These are phyloP conservation scores for Suillus americanus DNA, from an alignment of 768 basidiomycete species.

Conservation along the genomic window DNA sequence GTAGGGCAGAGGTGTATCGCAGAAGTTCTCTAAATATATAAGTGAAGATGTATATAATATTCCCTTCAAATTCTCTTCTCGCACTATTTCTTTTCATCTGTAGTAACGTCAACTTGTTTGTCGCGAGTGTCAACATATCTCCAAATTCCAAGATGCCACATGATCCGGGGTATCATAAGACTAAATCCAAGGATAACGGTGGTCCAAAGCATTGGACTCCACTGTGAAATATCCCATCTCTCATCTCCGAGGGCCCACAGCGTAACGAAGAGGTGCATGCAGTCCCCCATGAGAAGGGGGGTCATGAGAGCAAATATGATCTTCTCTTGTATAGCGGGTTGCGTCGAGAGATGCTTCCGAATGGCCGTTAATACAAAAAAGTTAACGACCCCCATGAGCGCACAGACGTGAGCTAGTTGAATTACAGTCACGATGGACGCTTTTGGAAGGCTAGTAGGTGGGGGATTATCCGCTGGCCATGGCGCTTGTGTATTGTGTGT, in stretches of 20 bases:
- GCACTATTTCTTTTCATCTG: neutral
- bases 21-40: constrained; percentile 12
- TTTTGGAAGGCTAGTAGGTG: constrained; percentile 49
- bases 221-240: constrained; percentile 57
- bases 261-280: constrained; percentile 65
- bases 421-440: constrained; percentile 70
- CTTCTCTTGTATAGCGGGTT: constrained; percentile 71
- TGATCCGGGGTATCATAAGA: constrained; percentile 65
- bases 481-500: constrained; percentile 76
- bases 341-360: constrained; percentile 55
- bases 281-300: constrained; percentile 69
- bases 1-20: constrained; percentile 4
- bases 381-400: constrained; percentile 70
- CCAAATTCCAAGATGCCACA: constrained; percentile 76
- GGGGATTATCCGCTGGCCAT: constrained; percentile 51
- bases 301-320: constrained; percentile 61
- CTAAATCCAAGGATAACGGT: constrained; percentile 63
- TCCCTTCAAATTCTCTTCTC: neutral
- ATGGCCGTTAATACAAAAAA: constrained; percentile 62
- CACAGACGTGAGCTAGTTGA: constrained; percentile 78
- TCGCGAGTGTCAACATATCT: constrained; percentile 72
- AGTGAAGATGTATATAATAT: constrained; percentile 24
- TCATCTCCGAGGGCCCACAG: constrained; percentile 76
- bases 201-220: constrained; percentile 71
- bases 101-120: constrained; percentile 20